phyloP scores from a whole-genome alignment of 2,329 filamentous ascomycete genomes.

The Dactylellina leptospora region DNA sequence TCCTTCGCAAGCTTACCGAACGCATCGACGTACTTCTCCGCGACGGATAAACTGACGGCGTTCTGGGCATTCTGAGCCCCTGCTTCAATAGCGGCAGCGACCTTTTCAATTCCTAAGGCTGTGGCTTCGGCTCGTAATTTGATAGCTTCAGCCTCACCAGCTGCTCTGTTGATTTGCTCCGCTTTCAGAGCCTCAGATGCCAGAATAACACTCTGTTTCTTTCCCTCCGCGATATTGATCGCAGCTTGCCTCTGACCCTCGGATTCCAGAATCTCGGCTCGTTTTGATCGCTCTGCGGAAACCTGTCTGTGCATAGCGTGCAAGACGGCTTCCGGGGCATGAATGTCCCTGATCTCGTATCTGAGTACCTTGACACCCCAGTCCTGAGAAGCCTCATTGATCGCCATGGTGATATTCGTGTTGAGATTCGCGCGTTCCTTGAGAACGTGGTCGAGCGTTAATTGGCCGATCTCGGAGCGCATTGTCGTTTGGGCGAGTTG shows the following conservation, averaged over 20 bases:
- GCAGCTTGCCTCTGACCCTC: constrained; percentile 96
- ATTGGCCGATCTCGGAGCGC: constrained; percentile 96
- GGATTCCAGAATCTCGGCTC: constrained; percentile 95
- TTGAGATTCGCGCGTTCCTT: constrained; percentile 97
- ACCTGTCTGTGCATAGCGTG: constrained; percentile 99
- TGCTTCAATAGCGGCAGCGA: constrained; percentile 76
- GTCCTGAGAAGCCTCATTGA: constrained; percentile 95
- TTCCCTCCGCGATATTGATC: constrained; percentile 98
- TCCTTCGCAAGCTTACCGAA: constrained; percentile 93
- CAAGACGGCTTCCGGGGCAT: constrained; percentile 90
- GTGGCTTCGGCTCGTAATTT: constrained; percentile 84
- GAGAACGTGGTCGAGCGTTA: constrained; percentile 94
- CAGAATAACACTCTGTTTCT: constrained; percentile 95
- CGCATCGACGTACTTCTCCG: constrained; percentile 97
- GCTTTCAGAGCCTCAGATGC: constrained; percentile 89
- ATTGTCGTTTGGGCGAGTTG: constrained; percentile 98
- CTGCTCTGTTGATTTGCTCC: constrained; percentile 91
- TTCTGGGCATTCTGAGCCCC: constrained; percentile 80
- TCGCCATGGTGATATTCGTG: constrained; percentile 97
- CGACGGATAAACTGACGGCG: constrained; percentile 85
- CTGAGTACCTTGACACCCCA: constrained; percentile 96
- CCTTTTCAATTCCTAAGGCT: constrained; percentile 84
- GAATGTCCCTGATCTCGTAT: constrained; percentile 98
- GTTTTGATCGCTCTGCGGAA: constrained; percentile 94
- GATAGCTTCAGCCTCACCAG: constrained; percentile 94